Percentiles rank a stretch among this genome's conserved stretches.
phyloP scores from a whole-genome alignment of 202 grass and related monocot genomes.

The Brachypodium distachyon region DNA sequence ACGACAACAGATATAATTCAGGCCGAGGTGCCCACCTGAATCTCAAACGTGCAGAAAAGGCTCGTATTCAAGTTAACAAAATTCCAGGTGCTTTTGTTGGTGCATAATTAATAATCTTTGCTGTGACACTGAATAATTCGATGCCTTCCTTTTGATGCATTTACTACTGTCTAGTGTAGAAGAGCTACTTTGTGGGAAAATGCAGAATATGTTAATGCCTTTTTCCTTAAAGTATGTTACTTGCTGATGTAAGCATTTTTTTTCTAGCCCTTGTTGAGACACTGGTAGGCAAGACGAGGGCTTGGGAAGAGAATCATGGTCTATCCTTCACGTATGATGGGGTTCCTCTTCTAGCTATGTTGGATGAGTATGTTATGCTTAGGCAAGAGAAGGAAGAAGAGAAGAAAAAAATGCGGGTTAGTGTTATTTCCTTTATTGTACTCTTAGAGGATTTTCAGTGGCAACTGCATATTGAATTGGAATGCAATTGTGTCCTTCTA shows the following conservation, averaged over 20 bases:
- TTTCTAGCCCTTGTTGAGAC: conserved; percentile 70
- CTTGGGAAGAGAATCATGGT: conserved; percentile 59
- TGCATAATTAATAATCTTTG: not conserved
- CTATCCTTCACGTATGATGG: conserved; percentile 62
- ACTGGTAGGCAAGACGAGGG: conserved; percentile 53
- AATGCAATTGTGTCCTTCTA: not conserved
- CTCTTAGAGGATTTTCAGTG: not conserved
- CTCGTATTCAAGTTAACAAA: conserved; percentile 69
- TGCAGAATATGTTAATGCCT: not conserved
- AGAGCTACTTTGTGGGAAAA: not conserved
- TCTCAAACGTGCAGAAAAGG: conserved; percentile 76
- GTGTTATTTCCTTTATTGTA: not conserved
- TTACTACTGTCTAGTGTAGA: not conserved
- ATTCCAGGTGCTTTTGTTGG: conserved; percentile 49
- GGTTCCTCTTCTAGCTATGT: conserved; percentile 64
- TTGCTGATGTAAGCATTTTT: conserved; percentile 12
- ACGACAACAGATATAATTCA: conserved; percentile 78
- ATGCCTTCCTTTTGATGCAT: not conserved
- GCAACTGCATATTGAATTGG: not conserved
- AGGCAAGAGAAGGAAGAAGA: conserved; percentile 75
- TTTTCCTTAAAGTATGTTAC: not conserved
- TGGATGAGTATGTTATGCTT: conserved; percentile 75
- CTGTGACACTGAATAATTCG: not conserved
- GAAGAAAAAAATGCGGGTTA: conserved; percentile 55
- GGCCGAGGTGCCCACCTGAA: conserved; percentile 73